Base-by-base conservation (phyloP, 176 grass and related monocot genomes). In the Puccinellia tenuiflora region DNA sequence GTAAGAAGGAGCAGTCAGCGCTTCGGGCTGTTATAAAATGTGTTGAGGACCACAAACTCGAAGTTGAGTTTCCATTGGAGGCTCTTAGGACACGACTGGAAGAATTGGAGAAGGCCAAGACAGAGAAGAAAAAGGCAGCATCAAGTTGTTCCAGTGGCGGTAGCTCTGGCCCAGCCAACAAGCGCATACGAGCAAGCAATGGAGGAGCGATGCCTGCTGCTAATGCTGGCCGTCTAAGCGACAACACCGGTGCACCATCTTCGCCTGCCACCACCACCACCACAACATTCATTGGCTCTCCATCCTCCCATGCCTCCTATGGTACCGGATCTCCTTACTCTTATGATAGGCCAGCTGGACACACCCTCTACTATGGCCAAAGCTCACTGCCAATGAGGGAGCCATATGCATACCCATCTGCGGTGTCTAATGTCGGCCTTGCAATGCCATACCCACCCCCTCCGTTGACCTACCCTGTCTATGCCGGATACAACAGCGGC, bases 11-110 rank as follows among this genome's bases (percentile, higher is more conserved):
- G 50, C 93, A 95, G 29, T 86, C 79, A 14, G 83, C 83, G 12
- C 42, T 95, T 2, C 90, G 90, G 3, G 88, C 93, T 64, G 88
- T 89, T 42, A 92, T 95, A 25, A 95, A 95, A 65, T 95, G 93
- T 77, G 87, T 95, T 20, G 90, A 95, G 79, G 93, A 95, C 26
- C 93, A 38, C 88, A 92, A 92, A 43, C 93, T 95, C 0, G 79
- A 95, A 79, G 78, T 90, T 9, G 93, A 95, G 64, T 95, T 95
- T 40, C 93, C 88, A 37, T 53, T 90, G 68, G 79, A 77, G 33
- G 79, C 84, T 65, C 93, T 95, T 48, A 85, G 53, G 30, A 84
- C 86, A 38, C 93, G 79, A 3, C 83, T 95, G 8, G 93, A 92
- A 86, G 86, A 83, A 47, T 57, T 95, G 4, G 93, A 95, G 79